Evolutionary conservation across 257 asterid genomes (phyloP), one percentile per base, ranked within the genome.

Genomic region (Solanum corneliomulleri): DNA sequence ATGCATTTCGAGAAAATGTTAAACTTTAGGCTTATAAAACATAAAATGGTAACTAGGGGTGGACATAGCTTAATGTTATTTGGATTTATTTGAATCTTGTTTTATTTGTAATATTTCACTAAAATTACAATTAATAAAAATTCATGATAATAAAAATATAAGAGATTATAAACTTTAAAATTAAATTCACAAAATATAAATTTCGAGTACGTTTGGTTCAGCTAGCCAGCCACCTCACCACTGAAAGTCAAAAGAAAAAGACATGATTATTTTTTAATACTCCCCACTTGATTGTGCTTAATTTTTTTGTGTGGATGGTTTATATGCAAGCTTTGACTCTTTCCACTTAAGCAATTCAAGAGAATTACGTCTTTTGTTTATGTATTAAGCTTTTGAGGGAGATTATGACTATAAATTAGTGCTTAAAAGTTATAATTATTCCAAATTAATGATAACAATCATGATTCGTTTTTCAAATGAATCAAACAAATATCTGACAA

Each of bases 331-430:
- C 89, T 89, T 87, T 81, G 82, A 66, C 83, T 88, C 69, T 88
- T 88, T 89, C 89, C 86, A 86, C 89, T 87, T 89, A 78, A 89
- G 89, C 87, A 86, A 85, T 87, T 87, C 89, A 88, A 89, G 91
- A 88, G 89, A 88, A 86, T 44, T 88, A 86, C 91, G 86, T 85
- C 90, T 92, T 86, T 86, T 85, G 87, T 39, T 85, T 86, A 41
- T 87, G 64, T 29, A 82, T 35, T 82, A 23, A 52, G 12, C 86
- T 86, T 89, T 88, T 87, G 52, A 87, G 66, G 64, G 87, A 87
- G 86, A 82, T 68, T 25, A 41, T 76, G 4, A 83, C 83, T 74
- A 88, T 87, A 70, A 76, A 52, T 41, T 70, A 35, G 62, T 12
- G 86, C 86, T 81, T 23, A 75, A 21, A 37, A 75, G 56, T 39